Evolutionary conservation across 1,284 basidiomycete genomes (phyloP).

Genomic region (Gomphus bonarii): DNA sequence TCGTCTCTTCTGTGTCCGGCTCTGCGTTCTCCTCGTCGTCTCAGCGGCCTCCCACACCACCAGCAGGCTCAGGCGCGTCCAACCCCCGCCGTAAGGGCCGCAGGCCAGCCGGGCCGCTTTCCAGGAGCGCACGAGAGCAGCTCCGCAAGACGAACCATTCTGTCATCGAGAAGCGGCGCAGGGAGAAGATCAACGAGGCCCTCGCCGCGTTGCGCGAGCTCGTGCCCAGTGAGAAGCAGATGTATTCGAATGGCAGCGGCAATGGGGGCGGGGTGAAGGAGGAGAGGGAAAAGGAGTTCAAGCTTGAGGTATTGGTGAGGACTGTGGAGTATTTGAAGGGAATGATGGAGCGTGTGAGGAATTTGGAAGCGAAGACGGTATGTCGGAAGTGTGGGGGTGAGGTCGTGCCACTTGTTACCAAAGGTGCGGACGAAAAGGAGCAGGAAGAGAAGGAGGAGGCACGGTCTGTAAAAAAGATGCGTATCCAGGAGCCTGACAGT

Average conservation of each 20-base stretch:
- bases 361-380: background rate
- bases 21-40: too few relatives aligned
- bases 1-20: constrained; percentile 12
- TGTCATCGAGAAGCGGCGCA: constrained; percentile 71
- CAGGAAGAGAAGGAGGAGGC: background rate
- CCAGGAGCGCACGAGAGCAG: constrained; percentile 61
- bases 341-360: constrained; percentile 37
- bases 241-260: too few relatives aligned
- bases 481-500: background rate
- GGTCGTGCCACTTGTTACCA: background rate
- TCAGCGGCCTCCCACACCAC: constrained; percentile 14
- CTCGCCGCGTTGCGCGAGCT: constrained; percentile 54
- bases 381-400: constrained; percentile 3
- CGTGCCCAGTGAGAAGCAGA: constrained; percentile 38
- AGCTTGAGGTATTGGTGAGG: constrained; percentile 68
- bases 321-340: constrained; percentile 63
- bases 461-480: background rate
- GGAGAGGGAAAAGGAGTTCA: constrained; percentile 68
- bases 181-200: constrained; percentile 78
- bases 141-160: constrained; percentile 76
- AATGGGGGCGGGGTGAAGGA: constrained; percentile 22
- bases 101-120: constrained; percentile 50
- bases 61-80: constrained; percentile 18
- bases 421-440: background rate
- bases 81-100: constrained; percentile 47